phyloP scores from a whole-genome alignment of 164 flowering plant genomes.

The Taxillus chinensis region DNA sequence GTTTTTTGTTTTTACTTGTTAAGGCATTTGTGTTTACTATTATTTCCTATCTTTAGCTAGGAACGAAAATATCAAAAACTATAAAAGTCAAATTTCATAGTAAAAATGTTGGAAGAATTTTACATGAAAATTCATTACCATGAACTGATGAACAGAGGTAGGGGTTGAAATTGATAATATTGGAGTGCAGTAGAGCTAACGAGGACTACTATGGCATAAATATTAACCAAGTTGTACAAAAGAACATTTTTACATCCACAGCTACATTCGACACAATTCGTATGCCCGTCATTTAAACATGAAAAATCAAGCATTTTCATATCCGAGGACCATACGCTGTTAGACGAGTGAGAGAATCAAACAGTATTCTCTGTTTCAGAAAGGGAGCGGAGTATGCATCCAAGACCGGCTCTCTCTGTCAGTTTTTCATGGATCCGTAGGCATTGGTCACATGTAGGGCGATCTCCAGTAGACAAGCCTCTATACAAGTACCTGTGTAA shows the following conservation, averaged over 20 bases:
- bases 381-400: slow-evolving; percentile 76
- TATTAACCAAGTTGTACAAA: background rate
- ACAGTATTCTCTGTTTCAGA: slow-evolving; percentile 78
- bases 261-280: background rate
- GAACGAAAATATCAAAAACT: too few relatives aligned
- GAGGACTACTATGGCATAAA: too few relatives aligned
- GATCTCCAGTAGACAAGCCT: slow-evolving; percentile 92
- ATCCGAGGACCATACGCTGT: background rate
- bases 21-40: too few relatives aligned
- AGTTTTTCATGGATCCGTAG: slow-evolving; percentile 83
- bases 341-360: slow-evolving; percentile 14
- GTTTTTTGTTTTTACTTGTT: too few relatives aligned
- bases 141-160: too few relatives aligned
- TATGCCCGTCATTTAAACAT: background rate
- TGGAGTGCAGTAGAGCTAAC: too few relatives aligned
- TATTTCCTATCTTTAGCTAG: too few relatives aligned
- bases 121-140: too few relatives aligned
- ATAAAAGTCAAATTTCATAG: too few relatives aligned
- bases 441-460: slow-evolving; percentile 93
- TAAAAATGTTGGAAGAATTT: too few relatives aligned
- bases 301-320: background rate
- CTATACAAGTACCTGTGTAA: slow-evolving; percentile 71
- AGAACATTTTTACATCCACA: background rate
- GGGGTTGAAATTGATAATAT: too few relatives aligned
- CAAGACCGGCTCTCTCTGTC: slow-evolving; percentile 76